These are phyloP conservation scores for Blastobotrys proliferans DNA, from an alignment of 1,139 yeast genomes.

Conservation along the genomic window DNA sequence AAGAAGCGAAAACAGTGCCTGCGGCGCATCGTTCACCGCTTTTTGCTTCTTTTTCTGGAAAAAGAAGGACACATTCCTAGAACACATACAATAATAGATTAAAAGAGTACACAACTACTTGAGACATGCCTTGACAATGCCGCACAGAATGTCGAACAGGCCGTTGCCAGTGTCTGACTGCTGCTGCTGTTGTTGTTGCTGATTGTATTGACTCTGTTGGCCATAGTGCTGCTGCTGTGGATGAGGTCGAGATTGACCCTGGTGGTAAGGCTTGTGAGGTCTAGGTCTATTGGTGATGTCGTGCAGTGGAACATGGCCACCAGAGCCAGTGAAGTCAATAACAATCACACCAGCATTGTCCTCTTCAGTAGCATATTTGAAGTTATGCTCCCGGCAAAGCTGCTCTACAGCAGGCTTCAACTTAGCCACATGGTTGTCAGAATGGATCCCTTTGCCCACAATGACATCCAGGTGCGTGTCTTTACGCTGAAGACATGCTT, in stretches of 20 bases:
- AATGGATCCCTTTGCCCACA: constrained; percentile 93
- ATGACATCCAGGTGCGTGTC: constrained; percentile 58
- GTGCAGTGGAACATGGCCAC: constrained; percentile 29
- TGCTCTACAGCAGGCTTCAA: constrained; percentile 85
- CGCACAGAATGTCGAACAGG: constrained; percentile 22
- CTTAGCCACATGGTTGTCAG: constrained; percentile 72
- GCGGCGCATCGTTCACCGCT: no score
- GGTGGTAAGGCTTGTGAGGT: constrained; percentile 11
- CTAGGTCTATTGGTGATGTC: constrained; percentile 23
- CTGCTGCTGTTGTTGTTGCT: constrained; percentile 25
- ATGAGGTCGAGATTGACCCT: constrained; percentile 7
- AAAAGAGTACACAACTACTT: constrained; percentile 6
- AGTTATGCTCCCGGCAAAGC: constrained; percentile 60
- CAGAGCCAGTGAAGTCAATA: constrained; percentile 54
- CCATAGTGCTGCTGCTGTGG: constrained; percentile 25
- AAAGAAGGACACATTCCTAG: background rate
- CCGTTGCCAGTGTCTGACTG: constrained; percentile 22
- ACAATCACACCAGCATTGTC: constrained; percentile 78
- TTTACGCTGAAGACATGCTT: constrained; percentile 56
- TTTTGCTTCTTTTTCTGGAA: no score
- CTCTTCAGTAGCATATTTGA: constrained; percentile 58
- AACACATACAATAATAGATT: background rate
- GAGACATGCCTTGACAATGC: constrained; percentile 13
- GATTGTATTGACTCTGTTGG: constrained; percentile 22
- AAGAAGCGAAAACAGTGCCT: no score